Percentiles rank a stretch among this genome's conserved stretches.
These are phyloP conservation scores for Endoconidiophora laricicola DNA, from an alignment of 2,329 filamentous ascomycete species.

Conservation along the genomic window DNA sequence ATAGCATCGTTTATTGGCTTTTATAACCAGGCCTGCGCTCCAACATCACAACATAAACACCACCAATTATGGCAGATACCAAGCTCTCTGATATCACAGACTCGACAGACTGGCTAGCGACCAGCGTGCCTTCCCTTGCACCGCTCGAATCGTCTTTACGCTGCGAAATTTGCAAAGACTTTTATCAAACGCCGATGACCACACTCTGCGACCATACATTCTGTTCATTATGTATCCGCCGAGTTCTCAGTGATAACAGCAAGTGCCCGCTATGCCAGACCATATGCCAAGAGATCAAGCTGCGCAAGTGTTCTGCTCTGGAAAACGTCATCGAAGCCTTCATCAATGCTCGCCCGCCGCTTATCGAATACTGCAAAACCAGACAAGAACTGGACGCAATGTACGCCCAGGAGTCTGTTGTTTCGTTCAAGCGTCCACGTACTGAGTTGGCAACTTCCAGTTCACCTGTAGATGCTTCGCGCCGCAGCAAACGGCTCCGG, in stretches of 20 bases:
- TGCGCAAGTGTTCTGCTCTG: conserved; percentile 71
- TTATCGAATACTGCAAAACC: conserved; percentile 46
- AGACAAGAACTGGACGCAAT: conserved; percentile 32
- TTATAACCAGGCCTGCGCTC: too few species aligned
- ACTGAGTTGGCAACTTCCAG: conserved; percentile 24
- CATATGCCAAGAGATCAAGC: conserved; percentile 64
- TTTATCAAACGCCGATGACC: conserved; percentile 86
- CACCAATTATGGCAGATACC: conserved; percentile 18
- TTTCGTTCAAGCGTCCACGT: conserved; percentile 36
- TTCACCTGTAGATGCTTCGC: conserved; percentile 18
- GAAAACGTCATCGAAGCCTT: conserved; percentile 77
- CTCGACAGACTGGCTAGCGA: conserved; percentile 71
- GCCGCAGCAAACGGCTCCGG: conserved; percentile 31
- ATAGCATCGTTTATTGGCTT: neutral
- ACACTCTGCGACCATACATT: conserved; percentile 93
- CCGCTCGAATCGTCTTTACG: conserved; percentile 71
- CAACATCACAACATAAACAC: neutral
- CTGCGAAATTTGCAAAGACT: conserved; percentile 97
- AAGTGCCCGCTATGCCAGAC: conserved; percentile 76
- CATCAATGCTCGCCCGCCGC: conserved; percentile 40
- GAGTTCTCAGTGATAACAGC: conserved; percentile 65
- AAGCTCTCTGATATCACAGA: conserved; percentile 41
- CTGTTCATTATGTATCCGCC: conserved; percentile 86
- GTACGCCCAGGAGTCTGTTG: conserved; percentile 18
- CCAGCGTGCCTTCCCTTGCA: conserved; percentile 47